Evolutionary conservation across 331 rosid genomes (phyloP).

Genomic region (Quercus phellos): DNA sequence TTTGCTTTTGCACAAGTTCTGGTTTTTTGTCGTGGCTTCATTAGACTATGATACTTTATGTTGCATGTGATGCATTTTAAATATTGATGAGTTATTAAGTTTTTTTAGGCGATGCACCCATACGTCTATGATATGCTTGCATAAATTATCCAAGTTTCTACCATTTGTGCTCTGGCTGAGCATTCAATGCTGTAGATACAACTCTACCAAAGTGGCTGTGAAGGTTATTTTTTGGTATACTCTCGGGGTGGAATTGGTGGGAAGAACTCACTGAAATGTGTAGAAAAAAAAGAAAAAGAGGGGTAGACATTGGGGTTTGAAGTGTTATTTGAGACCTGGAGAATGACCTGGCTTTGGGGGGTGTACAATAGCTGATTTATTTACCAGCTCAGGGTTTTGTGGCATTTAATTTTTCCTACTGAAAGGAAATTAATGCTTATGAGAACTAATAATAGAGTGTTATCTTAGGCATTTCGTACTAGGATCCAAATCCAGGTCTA

Average conservation of each 20-base stretch:
- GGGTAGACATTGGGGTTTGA: too few relatives aligned
- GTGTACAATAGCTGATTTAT: too few relatives aligned
- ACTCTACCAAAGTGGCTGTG: neutral
- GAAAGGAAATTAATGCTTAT: neutral
- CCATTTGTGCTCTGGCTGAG: neutral
- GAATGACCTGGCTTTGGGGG: too few relatives aligned
- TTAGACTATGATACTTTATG: neutral
- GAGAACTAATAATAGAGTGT: neutral
- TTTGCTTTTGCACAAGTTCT: constrained; percentile 24
- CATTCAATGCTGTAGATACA: neutral
- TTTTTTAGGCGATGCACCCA: constrained; percentile 4
- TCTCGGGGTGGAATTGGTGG: neutral
- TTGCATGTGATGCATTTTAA: constrained; percentile 1
- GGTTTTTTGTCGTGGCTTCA: constrained; percentile 1
- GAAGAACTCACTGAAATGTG: neutral
- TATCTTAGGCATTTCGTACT: too few relatives aligned
- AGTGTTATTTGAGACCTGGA: too few relatives aligned
- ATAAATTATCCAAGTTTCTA: neutral
- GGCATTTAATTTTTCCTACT: neutral
- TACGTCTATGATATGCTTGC: neutral
- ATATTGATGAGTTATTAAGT: constrained; percentile 1
- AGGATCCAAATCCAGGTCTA: neutral
- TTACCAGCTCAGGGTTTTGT: neutral
- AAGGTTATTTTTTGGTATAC: neutral
- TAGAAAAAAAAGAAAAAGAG: neutral